These are phyloP conservation scores for Haematococcus sp. DNA, from an alignment of 139 green algal species.

Conservation along the genomic window DNA sequence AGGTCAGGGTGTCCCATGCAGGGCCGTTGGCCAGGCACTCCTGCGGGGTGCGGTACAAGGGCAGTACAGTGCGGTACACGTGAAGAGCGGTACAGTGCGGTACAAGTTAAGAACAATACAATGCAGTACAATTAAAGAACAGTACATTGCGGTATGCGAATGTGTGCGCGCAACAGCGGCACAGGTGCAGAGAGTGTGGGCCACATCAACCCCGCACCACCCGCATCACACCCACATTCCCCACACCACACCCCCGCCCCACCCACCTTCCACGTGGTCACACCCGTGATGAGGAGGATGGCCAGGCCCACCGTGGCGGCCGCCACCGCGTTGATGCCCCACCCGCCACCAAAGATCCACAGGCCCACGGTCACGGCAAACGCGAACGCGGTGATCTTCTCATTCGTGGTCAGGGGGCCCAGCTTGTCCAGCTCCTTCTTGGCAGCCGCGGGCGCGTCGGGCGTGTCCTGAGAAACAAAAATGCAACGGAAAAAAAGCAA, in stretches of 20 bases:
- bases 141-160: too few relatives aligned
- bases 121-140: too few relatives aligned
- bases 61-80: too few relatives aligned
- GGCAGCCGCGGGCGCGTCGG: slow-evolving; percentile 87
- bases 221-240: too few relatives aligned
- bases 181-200: too few relatives aligned
- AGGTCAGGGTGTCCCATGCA: slow-evolving; percentile 98
- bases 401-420: slow-evolving; percentile 88
- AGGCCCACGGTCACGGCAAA: slow-evolving; percentile 88
- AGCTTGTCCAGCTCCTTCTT: slow-evolving; percentile 91
- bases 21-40: slow-evolving; percentile 67
- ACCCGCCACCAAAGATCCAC: slow-evolving; percentile 86
- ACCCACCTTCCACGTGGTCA: slow-evolving; percentile 57
- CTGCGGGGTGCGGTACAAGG: background rate
- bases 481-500: too few relatives aligned
- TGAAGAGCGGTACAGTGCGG: too few relatives aligned
- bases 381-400: slow-evolving; percentile 91
- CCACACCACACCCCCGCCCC: too few relatives aligned
- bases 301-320: slow-evolving; percentile 93
- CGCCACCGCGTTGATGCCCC: slow-evolving; percentile 93
- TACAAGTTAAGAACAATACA: too few relatives aligned
- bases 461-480: too few relatives aligned
- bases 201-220: too few relatives aligned
- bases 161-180: too few relatives aligned
- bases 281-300: slow-evolving; percentile 93